Conservation (phyloP, 202 grass and related monocot species). For the Setaria italica region DNA sequence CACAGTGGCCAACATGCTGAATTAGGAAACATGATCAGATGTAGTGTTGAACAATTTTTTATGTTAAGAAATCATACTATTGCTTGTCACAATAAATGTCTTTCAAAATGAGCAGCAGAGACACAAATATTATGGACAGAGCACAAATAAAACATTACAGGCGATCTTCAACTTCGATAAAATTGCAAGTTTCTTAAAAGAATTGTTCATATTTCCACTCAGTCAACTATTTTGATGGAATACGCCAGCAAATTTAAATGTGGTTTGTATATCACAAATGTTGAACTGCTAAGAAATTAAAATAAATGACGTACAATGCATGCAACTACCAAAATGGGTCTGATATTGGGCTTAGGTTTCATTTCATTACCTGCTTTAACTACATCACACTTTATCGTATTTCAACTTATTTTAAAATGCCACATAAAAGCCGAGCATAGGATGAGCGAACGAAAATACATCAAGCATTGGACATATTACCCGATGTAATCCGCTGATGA, state of each 20-base stretch:
- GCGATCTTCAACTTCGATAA: not conserved
- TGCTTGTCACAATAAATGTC: not conserved
- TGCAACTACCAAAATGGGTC: not conserved
- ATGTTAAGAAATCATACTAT: not conserved
- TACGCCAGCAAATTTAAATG: not conserved
- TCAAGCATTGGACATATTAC: constrained; percentile 45
- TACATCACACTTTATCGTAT: not conserved
- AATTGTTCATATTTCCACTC: not conserved
- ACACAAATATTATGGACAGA: constrained; percentile 17
- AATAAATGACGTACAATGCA: not conserved
- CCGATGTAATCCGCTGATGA: constrained; percentile 97
- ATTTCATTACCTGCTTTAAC: not conserved
- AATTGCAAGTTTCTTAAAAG: constrained; percentile 12
- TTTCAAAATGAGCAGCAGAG: not conserved
- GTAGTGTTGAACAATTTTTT: not conserved
- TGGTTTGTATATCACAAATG: not conserved
- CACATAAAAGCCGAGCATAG: not conserved
- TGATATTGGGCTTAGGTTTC: not conserved
- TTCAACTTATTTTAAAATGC: not conserved
- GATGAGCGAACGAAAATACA: constrained; percentile 4
- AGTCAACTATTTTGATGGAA: not conserved
- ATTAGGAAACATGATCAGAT: constrained; percentile 35
- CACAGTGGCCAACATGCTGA: constrained; percentile 94
- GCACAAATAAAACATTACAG: constrained; percentile 1
- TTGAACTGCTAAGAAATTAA: constrained; percentile 2